Evolutionary conservation across 768 basidiomycete species (phyloP), one percentile per base, ranked within the genome.

Genomic region (Clavaria fumosa): DNA sequence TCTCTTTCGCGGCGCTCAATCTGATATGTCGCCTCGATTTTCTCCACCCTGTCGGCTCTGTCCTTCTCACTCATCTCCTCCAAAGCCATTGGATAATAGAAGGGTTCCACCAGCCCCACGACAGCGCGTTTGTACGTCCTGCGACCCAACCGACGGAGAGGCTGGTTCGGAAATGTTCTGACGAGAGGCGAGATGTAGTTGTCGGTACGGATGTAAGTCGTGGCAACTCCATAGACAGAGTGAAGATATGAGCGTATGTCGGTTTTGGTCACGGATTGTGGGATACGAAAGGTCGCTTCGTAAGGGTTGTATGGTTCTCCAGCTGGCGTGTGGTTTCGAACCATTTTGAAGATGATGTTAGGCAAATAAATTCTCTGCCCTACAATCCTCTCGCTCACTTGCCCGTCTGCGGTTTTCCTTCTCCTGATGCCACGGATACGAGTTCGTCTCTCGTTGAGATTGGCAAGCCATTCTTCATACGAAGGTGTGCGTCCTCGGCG

Each of bases 161-260:
- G 44, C 22, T 46, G 30, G 53, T 35, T 36, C 5, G 18, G 33
- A 17, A 23, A 27, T 9, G 22, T 39, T 19, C 45, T 55, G 34
- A 55, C 47, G 14, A 69, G 49, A 31, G 77, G 72, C 1, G 78
- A 69, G 42, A 78, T 61, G 49, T 88, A 86, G 62, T 83, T 85
- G 64, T 85, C 83, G n/a, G 90, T 96, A 36, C 90, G 85, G 44
- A 96, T 86, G 55, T 91, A 95, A 5, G 89, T 93, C 42, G 82
- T 80, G 50, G 77, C 63, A 32, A 96, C 75, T 43, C 84, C 83
- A 48, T 96, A 96, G n/a, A 79, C 70, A 23, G 86, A 69, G 36
- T 60, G 59, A 33, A 96, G 71, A 53, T 93, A 89, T 0, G 81
- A 79, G 27, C 88, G 78, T 24, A 96, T 62, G 59, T 96, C 90